Percentiles rank a stretch among this genome's conserved stretches.
These are phyloP conservation scores for Colletotrichum lindemuthianum DNA, from an alignment of 2,329 filamentous ascomycete genomes.

Conservation along the genomic window DNA sequence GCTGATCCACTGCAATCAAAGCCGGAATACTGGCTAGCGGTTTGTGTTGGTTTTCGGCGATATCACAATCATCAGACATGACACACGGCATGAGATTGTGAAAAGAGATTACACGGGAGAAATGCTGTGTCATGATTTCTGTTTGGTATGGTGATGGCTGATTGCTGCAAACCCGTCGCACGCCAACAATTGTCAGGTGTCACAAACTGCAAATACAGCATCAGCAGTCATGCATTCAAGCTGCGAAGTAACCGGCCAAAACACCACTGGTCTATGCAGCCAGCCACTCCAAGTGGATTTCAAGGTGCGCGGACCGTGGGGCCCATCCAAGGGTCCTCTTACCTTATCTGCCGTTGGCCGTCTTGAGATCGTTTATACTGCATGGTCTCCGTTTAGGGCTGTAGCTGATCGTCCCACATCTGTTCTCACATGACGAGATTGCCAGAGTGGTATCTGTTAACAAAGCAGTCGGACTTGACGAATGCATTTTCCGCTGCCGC, in stretches of 20 bases:
- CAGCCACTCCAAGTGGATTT: background rate
- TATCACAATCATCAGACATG: conserved; percentile 19
- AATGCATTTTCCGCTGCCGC: no score
- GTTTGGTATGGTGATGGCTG: no score
- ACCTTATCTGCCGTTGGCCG: conserved; percentile 13
- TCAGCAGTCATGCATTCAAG: no score
- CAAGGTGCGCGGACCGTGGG: conserved; percentile 11
- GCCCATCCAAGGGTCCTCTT: conserved; percentile 6
- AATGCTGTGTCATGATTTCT: no score
- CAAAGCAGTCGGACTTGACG: no score
- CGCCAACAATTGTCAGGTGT: no score
- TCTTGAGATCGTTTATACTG: conserved; percentile 17
- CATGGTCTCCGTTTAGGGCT: conserved; percentile 27
- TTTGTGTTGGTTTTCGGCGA: background rate
- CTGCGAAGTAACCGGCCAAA: no score
- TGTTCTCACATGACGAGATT: background rate
- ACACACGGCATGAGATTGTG: conserved; percentile 2
- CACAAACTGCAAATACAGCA: no score
- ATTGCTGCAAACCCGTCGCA: no score
- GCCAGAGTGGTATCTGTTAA: no score
- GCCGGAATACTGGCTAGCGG: background rate
- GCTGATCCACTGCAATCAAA: conserved; percentile 1
- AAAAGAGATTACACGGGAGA: no score
- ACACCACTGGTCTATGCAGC: no score
- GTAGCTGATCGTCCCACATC: conserved; percentile 2